These are phyloP conservation scores for Populus tomentosa DNA, from an alignment of 441 rosid species.

Conservation along the genomic window DNA sequence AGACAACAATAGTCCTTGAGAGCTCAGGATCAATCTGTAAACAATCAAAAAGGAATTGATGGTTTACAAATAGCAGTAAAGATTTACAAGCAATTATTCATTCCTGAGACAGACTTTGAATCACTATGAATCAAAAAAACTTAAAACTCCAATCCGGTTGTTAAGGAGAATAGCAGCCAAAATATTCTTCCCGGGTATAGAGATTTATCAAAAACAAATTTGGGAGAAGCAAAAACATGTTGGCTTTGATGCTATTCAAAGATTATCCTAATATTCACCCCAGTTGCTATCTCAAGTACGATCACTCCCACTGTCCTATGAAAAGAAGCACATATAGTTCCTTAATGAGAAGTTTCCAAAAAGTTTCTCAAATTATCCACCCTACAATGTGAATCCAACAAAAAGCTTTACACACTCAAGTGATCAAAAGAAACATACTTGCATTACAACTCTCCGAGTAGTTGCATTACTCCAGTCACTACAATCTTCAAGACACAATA, in stretches of 20 bases:
- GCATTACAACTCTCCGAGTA: slow-evolving; percentile 91
- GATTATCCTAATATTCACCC: neutral
- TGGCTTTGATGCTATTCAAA: neutral
- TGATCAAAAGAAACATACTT: slow-evolving; percentile 43
- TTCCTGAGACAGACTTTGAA: neutral
- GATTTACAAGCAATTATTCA: neutral
- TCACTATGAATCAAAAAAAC: neutral
- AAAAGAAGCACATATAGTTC: neutral
- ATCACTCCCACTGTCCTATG: neutral
- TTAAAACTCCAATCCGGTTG: neutral
- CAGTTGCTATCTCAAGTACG: neutral
- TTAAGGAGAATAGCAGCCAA: neutral
- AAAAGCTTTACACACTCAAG: neutral
- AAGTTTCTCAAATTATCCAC: neutral
- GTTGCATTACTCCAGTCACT: slow-evolving; percentile 98
- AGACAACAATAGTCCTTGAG: slow-evolving; percentile 78
- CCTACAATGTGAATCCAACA: neutral
- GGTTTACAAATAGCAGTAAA: slow-evolving; percentile 2
- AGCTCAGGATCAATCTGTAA: slow-evolving; percentile 95
- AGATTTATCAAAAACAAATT: neutral
- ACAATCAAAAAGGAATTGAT: slow-evolving; percentile 17
- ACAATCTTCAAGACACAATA: slow-evolving; percentile 90
- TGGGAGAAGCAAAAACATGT: neutral
- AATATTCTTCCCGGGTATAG: neutral
- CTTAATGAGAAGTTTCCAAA: neutral